Percentiles rank a stretch among this genome's conserved stretches.
Evolutionary conservation across 2,329 filamentous ascomycete species (phyloP).

Genomic region (Penicillium digitatum): DNA sequence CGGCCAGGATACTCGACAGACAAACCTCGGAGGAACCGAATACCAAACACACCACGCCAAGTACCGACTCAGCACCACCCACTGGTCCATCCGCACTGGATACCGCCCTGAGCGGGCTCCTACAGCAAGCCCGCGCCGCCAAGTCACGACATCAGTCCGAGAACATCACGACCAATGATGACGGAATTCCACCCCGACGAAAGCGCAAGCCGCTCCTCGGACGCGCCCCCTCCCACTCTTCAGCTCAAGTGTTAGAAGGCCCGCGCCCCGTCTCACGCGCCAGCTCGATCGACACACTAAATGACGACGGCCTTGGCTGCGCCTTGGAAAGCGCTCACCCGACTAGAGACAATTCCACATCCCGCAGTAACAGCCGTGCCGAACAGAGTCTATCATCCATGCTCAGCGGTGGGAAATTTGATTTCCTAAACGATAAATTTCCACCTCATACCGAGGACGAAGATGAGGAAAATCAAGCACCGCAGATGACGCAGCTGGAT

Average conservation of each 20-base stretch:
- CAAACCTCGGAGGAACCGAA: constrained; percentile 9
- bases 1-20: constrained; percentile 9
- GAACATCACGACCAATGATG: constrained; percentile 15
- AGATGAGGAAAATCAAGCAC: constrained; percentile 35
- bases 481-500: constrained; percentile 46
- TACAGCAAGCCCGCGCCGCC: constrained; percentile 39
- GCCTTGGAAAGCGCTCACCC: constrained; percentile 29
- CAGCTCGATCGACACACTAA: constrained; percentile 50
- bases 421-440: constrained; percentile 27
- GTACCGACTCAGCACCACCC: constrained; percentile 11
- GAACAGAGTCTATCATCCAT: constrained; percentile 33
- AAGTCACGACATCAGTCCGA: constrained; percentile 29
- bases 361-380: constrained; percentile 26
- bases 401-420: constrained; percentile 30
- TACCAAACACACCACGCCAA: constrained; percentile 17
- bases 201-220: constrained; percentile 40
- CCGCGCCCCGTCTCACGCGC: constrained; percentile 39
- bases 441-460: constrained; percentile 24
- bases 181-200: constrained; percentile 25
- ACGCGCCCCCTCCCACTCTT: constrained; percentile 41
- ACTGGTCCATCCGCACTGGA: constrained; percentile 32
- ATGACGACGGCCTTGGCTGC: constrained; percentile 42
- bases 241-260: constrained; percentile 24
- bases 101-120: constrained; percentile 40
- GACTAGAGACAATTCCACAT: constrained; percentile 22